Conservation (phyloP, 1,139 yeast genomes). For the Hansenula sp. region DNA sequence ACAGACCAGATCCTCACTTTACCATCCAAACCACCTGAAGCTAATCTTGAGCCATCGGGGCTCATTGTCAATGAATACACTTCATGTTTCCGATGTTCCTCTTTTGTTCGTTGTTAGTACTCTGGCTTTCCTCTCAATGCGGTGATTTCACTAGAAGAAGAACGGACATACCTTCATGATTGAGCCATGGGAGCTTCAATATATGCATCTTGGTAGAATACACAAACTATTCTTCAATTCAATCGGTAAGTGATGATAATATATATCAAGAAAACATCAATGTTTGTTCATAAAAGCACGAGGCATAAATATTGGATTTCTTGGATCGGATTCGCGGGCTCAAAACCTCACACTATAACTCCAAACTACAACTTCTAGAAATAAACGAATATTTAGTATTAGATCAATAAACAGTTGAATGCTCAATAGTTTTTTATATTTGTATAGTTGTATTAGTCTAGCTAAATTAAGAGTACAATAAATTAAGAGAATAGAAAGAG, state of each 20-base stretch:
- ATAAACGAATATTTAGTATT: background rate
- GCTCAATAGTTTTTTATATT: background rate
- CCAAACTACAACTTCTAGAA: background rate
- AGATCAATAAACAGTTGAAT: background rate
- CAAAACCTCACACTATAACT: background rate
- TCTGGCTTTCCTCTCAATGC: background rate
- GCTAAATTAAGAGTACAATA: background rate
- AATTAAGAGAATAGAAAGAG: too few species aligned
- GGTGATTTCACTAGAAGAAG: constrained; percentile 1
- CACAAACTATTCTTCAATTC: too few species aligned
- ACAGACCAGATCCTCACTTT: constrained; percentile 90
- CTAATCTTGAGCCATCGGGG: constrained; percentile 78
- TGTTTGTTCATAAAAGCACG: too few species aligned
- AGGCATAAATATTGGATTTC: too few species aligned
- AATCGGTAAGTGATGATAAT: too few species aligned
- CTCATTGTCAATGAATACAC: constrained; percentile 81
- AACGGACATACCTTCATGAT: constrained; percentile 48
- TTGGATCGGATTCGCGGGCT: background rate
- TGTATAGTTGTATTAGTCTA: background rate
- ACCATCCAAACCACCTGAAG: constrained; percentile 96
- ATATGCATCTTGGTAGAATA: constrained; percentile 50
- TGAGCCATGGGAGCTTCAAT: constrained; percentile 81
- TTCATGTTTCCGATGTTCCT: constrained; percentile 77
- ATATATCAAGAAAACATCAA: background rate
- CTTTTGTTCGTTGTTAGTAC: constrained; percentile 26